Base-by-base conservation (phyloP, 768 basidiomycete species). In the Lactarius vividus region DNA sequence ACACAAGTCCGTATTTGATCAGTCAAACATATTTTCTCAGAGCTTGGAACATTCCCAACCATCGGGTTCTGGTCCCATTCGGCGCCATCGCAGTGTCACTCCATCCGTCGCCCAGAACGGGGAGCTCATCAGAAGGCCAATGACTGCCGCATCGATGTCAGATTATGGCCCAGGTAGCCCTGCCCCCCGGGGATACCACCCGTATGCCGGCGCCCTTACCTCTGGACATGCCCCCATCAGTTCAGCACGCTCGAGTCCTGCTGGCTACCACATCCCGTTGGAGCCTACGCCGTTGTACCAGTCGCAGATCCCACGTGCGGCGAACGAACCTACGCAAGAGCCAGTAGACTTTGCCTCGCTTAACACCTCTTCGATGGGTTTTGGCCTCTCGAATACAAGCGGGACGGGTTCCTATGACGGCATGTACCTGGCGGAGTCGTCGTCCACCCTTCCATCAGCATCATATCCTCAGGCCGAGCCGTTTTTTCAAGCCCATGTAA, bases 41-140 rank as follows among this genome's bases (percentile, higher is more conserved):
- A 82, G 70, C 71, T 79, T 52, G 78, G 77, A 67, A 39, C 66
- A 67, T 16, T 63, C 66, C 31, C 65, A 66, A 59, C 61, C 23
- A 67, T 69, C 63, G 39, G 82, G 79, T 15, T 72, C 82, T n/a
- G 88, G 89, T 11, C 87, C 89, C 11, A 80, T 86, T 55, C 78
- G 89, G 59, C 80, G 91, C 55, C 85, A 91, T 72, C 81, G 90
- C 62, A 90, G 88, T 74, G 89, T 88, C 82, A 92, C 91, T 9
- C 90, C 91, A 10, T 86, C 86, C 0, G 67, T 87, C 33, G 75
- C 80, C 55, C 81, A 86, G 60, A 81, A 77, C 60, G 84, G 80
- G 60, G 80, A 78, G 53, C 79, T 39, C 73, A 81, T 64, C 83
- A 85, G 67, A 69, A 79, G 76, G 80, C 84, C 56, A 74, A 81